Percentiles rank a stretch among this genome's conserved stretches.
Evolutionary conservation across 257 asterid genomes (phyloP).

Genomic region (Plantago elongata): DNA sequence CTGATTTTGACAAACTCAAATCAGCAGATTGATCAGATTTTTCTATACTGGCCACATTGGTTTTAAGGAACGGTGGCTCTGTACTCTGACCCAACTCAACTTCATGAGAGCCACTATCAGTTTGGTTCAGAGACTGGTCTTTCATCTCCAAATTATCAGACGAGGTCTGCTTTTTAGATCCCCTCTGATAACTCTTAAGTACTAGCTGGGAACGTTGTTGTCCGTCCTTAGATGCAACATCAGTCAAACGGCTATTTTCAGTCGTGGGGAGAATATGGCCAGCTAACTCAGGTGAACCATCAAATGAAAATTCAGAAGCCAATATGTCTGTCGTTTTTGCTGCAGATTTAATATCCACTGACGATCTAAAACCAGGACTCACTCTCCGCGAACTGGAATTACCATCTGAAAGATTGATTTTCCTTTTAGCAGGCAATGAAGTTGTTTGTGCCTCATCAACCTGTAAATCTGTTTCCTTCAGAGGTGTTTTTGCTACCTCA

Average conservation of each 20-base stretch:
- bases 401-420: slow-evolving; percentile 26
- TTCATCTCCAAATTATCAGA: slow-evolving; percentile 17
- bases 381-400: slow-evolving; percentile 33
- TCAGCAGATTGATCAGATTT: slow-evolving; percentile 25
- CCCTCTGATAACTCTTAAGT: slow-evolving; percentile 24
- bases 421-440: slow-evolving; percentile 37
- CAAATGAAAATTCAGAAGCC: slow-evolving; percentile 26
- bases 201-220: slow-evolving; percentile 28
- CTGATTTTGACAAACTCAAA: slow-evolving; percentile 28
- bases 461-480: slow-evolving; percentile 12
- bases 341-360: slow-evolving; percentile 23
- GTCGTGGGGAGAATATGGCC: slow-evolving; percentile 27
- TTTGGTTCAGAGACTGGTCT: slow-evolving; percentile 20
- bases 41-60: slow-evolving; percentile 14
- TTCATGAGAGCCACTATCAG: slow-evolving; percentile 25
- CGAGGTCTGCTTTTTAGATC: slow-evolving; percentile 24
- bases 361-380: slow-evolving; percentile 21
- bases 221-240: slow-evolving; percentile 25
- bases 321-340: slow-evolving; percentile 22
- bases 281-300: slow-evolving; percentile 21
- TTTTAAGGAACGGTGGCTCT: slow-evolving; percentile 26
- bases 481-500: neutral
- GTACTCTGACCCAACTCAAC: slow-evolving; percentile 22
- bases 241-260: slow-evolving; percentile 16
- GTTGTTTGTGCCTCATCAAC: slow-evolving; percentile 31